Percentiles rank a stretch among this genome's conserved stretches.
Evolutionary conservation across 192 early-diverging fungal genomes (phyloP).

Genomic region (Coemansia sp.): DNA sequence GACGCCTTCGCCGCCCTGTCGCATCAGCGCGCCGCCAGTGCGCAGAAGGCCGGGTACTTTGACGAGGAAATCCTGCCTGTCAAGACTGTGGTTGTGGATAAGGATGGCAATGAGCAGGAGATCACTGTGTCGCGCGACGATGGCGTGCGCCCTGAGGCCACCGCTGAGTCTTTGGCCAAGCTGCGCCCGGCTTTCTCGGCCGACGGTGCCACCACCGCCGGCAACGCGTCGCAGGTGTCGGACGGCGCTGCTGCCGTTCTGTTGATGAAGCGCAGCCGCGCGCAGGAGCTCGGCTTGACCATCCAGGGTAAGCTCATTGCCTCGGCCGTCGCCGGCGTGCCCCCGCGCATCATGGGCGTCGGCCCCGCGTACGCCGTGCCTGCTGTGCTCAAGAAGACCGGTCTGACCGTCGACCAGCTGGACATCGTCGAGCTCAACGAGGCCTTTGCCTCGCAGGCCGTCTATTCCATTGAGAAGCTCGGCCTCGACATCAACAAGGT

Average conservation of each 20-base stretch:
- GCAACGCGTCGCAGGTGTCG: slow-evolving; percentile 96
- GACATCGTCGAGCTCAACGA: slow-evolving; percentile 95
- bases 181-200: slow-evolving; percentile 85
- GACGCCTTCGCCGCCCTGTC: slow-evolving; percentile 86
- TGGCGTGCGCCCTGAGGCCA: slow-evolving; percentile 80
- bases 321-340: slow-evolving; percentile 86
- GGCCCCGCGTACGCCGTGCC: slow-evolving; percentile 96
- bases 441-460: slow-evolving; percentile 96
- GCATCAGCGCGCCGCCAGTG: slow-evolving; percentile 77
- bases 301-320: slow-evolving; percentile 85
- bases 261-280: slow-evolving; percentile 90
- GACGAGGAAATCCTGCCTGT: slow-evolving; percentile 90
- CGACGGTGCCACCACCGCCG: slow-evolving; percentile 86
- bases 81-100: slow-evolving; percentile 67
- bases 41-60: slow-evolving; percentile 89
- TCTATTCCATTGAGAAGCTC: slow-evolving; percentile 87
- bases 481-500: slow-evolving; percentile 86
- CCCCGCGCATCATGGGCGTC: slow-evolving; percentile 94
- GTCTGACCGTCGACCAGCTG: slow-evolving; percentile 72
- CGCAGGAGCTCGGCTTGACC: slow-evolving; percentile 80
- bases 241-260: slow-evolving; percentile 97
- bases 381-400: slow-evolving; percentile 74
- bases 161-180: slow-evolving; percentile 76
- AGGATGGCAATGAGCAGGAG: slow-evolving; percentile 73
- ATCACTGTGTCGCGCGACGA: slow-evolving; percentile 83